Evolutionary conservation across 768 basidiomycete genomes (phyloP).

Genomic region (Pleurotus djamor): DNA sequence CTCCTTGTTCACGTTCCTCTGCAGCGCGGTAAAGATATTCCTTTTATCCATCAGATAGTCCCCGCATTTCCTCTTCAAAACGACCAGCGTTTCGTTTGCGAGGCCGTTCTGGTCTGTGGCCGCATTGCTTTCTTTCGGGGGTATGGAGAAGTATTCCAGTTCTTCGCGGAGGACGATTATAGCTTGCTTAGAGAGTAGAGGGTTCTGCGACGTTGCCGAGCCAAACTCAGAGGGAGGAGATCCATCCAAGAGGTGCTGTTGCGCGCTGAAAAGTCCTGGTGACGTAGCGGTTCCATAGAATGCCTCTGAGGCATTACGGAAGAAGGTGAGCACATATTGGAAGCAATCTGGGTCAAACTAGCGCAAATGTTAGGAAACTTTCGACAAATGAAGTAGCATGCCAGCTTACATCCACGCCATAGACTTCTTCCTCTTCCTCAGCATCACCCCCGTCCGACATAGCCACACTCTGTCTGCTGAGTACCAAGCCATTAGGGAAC

Average conservation of each 20-base stretch:
- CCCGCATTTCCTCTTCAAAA: conserved; percentile 85
- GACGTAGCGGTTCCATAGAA: conserved; percentile 85
- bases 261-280: conserved; percentile 75
- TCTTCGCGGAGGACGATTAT: conserved; percentile 98
- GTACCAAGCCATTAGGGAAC: conserved; percentile 95
- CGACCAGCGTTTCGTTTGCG: conserved; percentile 74
- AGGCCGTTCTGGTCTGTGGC: conserved; percentile 75
- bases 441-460: conserved; percentile 72
- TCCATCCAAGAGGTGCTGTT: conserved; percentile 76
- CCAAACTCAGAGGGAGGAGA: conserved; percentile 59
- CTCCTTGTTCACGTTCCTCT: conserved; percentile 98
- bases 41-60: conserved; percentile 83
- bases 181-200: conserved; percentile 91
- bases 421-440: conserved; percentile 89
- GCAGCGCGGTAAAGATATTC: conserved; percentile 96
- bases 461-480: conserved; percentile 82
- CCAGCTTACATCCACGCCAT: conserved; percentile 86
- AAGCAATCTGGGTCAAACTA: conserved; percentile 99
- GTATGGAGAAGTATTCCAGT: conserved; percentile 97
- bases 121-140: conserved; percentile 62
- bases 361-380: neutral
- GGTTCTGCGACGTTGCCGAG: conserved; percentile 77
- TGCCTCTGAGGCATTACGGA: conserved; percentile 78
- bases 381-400: no score
- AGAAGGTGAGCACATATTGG: conserved; percentile 90